Evolutionary conservation across 768 basidiomycete species (phyloP), one percentile per base, ranked within the genome.

Genomic region (Tulasnella calospora): DNA sequence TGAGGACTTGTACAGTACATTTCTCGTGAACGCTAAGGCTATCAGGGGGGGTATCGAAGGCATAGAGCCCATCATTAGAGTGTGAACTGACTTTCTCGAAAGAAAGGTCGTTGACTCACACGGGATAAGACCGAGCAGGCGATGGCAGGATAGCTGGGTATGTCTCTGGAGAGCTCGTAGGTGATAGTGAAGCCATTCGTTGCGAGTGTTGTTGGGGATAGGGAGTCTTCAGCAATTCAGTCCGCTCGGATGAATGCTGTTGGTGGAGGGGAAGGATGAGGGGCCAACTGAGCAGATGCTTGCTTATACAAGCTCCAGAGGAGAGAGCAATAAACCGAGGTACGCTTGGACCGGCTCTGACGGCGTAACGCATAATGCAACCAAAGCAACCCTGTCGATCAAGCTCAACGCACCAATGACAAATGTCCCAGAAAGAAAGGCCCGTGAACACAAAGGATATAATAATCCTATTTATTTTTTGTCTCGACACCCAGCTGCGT

Each of bases 331-430:
- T 35, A 35, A 67, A 67, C 30, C 6, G 27, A 67, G 33, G 13
- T 15, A 3, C 7, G 61, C 33, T 30, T 67, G 61, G 12, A 35
- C 61, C 33, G 23, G 30, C 5, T 67, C 10, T 67, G 61, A 30
- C 30, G 61, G 30, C 30, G 61, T 30, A 35, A 30, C 4, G 19
- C 30, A 13, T 3, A 67, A 67, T 33, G 61, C 61, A 13, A 27
- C 61, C 61, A 67, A 33, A 67, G n/a, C 30, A 35, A 67, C 61
- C 61, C 61, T 67, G 61, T 67, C 61, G 61, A 67, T 67, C 61
- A 35, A 27, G 15, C n/a, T 12, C 30, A 57, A 57, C 9, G 55
- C 55, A 57, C 30, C 61, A 67, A 67, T 67, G 10, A 35, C 61
- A 67, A 35, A 27, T 67, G 27, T 67, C 33, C 33, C n/a, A 67